phyloP scores from a whole-genome alignment of 768 basidiomycete species.

The Boletellus ananas region DNA sequence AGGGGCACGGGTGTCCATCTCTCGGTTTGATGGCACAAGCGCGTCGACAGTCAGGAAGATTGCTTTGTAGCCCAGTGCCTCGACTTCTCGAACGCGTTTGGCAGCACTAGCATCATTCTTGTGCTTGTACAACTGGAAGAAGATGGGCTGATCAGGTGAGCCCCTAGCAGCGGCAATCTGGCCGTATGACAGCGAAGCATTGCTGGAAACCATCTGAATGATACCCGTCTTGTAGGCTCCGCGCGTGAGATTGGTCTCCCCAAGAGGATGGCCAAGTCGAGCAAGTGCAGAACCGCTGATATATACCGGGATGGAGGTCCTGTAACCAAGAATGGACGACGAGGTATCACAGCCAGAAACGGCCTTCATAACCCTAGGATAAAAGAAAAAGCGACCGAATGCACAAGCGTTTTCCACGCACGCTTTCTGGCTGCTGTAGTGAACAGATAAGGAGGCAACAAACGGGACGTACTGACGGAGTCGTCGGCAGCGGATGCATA shows the following conservation, averaged over 20 bases:
- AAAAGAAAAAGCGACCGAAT: constrained; percentile 85
- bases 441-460: constrained; percentile 11
- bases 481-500: constrained; percentile 88
- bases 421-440: constrained; percentile 36
- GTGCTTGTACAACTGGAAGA: constrained; percentile 89
- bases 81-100: constrained; percentile 66
- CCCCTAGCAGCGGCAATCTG: constrained; percentile 58
- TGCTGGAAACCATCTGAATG: constrained; percentile 83
- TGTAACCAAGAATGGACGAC: constrained; percentile 69
- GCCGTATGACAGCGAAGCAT: constrained; percentile 64
- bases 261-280: constrained; percentile 85
- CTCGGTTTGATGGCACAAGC: constrained; percentile 76
- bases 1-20: constrained; percentile 63
- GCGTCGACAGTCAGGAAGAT: constrained; percentile 93
- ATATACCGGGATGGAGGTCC: constrained; percentile 74
- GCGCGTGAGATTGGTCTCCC: constrained; percentile 78
- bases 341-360: constrained; percentile 65
- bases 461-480: constrained; percentile 57
- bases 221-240: constrained; percentile 64
- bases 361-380: constrained; percentile 72
- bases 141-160: constrained; percentile 55
- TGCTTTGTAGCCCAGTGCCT: constrained; percentile 74
- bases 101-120: constrained; percentile 61
- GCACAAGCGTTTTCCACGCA: constrained; percentile 68
- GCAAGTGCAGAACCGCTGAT: constrained; percentile 81